Conservation (phyloP, 2,329 filamentous ascomycete genomes). For the Talaromyces atroroseus region DNA sequence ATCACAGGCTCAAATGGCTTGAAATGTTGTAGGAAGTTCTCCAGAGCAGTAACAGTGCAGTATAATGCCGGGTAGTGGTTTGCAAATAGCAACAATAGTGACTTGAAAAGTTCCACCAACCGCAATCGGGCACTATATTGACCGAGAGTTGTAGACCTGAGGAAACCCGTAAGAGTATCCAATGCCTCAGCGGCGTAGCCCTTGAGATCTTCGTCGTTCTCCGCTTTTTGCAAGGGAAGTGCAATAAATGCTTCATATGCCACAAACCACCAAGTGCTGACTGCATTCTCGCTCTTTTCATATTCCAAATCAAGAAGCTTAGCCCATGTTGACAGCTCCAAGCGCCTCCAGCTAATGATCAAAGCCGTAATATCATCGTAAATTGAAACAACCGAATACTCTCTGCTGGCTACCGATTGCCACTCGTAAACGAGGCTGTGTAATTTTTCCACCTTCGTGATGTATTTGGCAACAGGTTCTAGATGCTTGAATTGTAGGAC, state of each 20-base stretch:
- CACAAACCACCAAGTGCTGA: slow-evolving; percentile 92
- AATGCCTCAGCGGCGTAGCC: slow-evolving; percentile 64
- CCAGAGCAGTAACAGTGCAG: slow-evolving; percentile 59
- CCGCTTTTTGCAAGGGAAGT: slow-evolving; percentile 62
- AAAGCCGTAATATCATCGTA: slow-evolving; percentile 75
- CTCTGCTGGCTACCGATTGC: slow-evolving; percentile 84
- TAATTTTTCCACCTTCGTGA: slow-evolving; percentile 82
- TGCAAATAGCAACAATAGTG: slow-evolving; percentile 59
- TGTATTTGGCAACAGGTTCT: slow-evolving; percentile 78
- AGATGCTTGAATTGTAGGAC: slow-evolving; percentile 69
- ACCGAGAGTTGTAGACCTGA: slow-evolving; percentile 71
- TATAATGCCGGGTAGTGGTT: slow-evolving; percentile 55
- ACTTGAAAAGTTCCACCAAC: slow-evolving; percentile 58
- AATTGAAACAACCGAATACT: slow-evolving; percentile 62
- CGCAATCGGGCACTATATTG: slow-evolving; percentile 70
- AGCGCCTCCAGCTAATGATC: slow-evolving; percentile 80
- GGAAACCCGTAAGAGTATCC: slow-evolving; percentile 72
- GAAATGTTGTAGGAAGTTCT: slow-evolving; percentile 74
- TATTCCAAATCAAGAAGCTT: slow-evolving; percentile 80
- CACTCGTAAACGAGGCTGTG: slow-evolving; percentile 85
- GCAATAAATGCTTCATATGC: slow-evolving; percentile 86
- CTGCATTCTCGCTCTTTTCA: slow-evolving; percentile 67
- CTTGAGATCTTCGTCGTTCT: slow-evolving; percentile 54
- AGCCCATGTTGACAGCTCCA: slow-evolving; percentile 90
- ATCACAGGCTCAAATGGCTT: slow-evolving; percentile 63